A percentile compares a stretch with the other conserved stretches of the same genome.
Evolutionary conservation across 495 filamentous ascomycete genomes (phyloP).

Genomic region (Sporormia fimetaria): DNA sequence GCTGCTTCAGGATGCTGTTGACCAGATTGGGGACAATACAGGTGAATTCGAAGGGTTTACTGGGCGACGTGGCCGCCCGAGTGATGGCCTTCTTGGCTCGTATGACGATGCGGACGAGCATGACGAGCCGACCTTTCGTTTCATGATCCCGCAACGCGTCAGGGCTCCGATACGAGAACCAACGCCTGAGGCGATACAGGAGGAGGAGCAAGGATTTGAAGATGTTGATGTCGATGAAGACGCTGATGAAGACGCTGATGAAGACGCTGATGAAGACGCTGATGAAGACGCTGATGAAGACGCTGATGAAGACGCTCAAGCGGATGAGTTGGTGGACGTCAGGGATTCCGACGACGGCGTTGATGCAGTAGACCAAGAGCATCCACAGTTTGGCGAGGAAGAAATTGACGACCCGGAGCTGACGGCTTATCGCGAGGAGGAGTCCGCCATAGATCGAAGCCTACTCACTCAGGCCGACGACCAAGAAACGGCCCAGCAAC

Average conservation of each 20-base stretch:
- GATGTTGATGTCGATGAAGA: conserved; percentile 12
- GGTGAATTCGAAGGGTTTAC: conserved; percentile 26
- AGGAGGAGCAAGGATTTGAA: conserved; percentile 32
- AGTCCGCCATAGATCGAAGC: conserved; percentile 22
- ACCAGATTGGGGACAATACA: conserved; percentile 35
- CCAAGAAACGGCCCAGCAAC: conserved; percentile 20
- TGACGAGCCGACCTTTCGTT: conserved; percentile 25
- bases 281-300: conserved; percentile 5
- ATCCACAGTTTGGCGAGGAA: too few relatives aligned
- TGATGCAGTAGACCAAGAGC: too few relatives aligned
- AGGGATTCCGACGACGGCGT: conserved; percentile 17
- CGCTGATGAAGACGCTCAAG: neutral
- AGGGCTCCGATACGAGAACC: conserved; percentile 5
- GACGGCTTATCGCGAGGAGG: conserved; percentile 21
- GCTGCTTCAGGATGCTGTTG: conserved; percentile 30
- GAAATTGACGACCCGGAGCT: conserved; percentile 9
- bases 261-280: conserved; percentile 16
- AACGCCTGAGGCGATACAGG: conserved; percentile 10
- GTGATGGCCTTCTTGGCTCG: conserved; percentile 19
- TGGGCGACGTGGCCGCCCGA: conserved; percentile 17
- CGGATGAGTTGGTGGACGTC: neutral
- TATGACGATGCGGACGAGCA: conserved; percentile 20
- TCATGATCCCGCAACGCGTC: conserved; percentile 20
- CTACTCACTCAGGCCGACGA: conserved; percentile 10
- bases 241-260: conserved; percentile 28